Percentiles rank a stretch among this genome's conserved stretches.
Evolutionary conservation across 208 protist species (phyloP).

Genomic region (Crithidia fasciculata): DNA sequence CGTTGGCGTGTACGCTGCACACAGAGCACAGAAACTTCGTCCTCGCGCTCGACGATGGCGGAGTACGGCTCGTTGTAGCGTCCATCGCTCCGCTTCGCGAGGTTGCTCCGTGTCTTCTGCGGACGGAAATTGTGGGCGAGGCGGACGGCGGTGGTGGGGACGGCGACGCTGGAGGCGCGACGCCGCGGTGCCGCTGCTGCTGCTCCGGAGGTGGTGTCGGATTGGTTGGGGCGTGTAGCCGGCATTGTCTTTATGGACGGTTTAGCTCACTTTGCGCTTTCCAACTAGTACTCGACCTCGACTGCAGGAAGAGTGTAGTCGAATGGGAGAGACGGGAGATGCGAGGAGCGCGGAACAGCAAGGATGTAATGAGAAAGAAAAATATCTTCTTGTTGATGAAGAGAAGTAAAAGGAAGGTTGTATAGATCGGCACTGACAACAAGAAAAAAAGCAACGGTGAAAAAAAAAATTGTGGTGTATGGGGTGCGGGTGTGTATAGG

Average conservation of each 20-base stretch:
- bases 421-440: no score
- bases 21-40: slow-evolving; percentile 30
- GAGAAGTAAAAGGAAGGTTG: no score
- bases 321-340: no score
- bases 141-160: slow-evolving; percentile 5
- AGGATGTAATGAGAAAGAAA: no score
- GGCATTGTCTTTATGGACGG: neutral
- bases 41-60: slow-evolving; percentile 25
- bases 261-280: no score
- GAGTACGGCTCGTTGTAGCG: slow-evolving; percentile 38
- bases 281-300: no score
- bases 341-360: no score
- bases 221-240: neutral
- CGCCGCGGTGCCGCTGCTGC: neutral
- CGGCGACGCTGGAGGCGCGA: slow-evolving; percentile 4
- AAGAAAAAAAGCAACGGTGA: no score
- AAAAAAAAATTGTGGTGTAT: no score
- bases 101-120: slow-evolving; percentile 12
- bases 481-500: no score
- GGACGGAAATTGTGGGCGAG: slow-evolving; percentile 22
- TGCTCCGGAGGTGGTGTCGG: neutral
- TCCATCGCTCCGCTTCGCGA: slow-evolving; percentile 16
- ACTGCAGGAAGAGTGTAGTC: no score
- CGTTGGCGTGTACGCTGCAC: slow-evolving; percentile 20
- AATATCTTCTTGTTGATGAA: no score